These are phyloP conservation scores for Vigna trinervia DNA, from an alignment of 306 rosid species.

Conservation along the genomic window DNA sequence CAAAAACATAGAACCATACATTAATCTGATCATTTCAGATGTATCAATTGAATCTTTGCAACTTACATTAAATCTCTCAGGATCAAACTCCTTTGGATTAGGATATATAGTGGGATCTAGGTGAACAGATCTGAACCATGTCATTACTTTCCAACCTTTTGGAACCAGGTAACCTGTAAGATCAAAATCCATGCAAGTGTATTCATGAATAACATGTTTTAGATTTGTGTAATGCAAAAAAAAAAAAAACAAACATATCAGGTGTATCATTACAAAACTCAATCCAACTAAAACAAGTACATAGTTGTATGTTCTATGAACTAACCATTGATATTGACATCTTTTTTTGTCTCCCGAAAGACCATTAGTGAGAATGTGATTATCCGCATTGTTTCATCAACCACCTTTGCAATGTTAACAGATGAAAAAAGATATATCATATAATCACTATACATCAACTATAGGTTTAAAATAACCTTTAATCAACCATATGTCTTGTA, in stretches of 20 bases:
- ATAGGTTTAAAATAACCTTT: no score
- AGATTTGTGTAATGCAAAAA: no score
- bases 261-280: no score
- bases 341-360: constrained; percentile 73
- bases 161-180: constrained; percentile 75
- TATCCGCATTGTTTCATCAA: constrained; percentile 78
- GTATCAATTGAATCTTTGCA: neutral
- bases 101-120: constrained; percentile 79
- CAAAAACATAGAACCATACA: neutral
- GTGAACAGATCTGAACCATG: constrained; percentile 87
- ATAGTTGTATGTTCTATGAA: no score
- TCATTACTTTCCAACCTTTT: constrained; percentile 85
- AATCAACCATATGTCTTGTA: no score
- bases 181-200: neutral
- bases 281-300: no score
- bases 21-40: neutral
- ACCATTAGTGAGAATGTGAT: constrained; percentile 66
- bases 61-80: constrained; percentile 86
- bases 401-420: constrained; percentile 43
- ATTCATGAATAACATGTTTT: no score
- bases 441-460: neutral
- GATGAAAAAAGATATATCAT: no score
- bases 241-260: no score
- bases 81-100: constrained; percentile 77
- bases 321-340: constrained; percentile 71